Evolutionary conservation across 1,139 yeast genomes (phyloP), one percentile per base, ranked within the genome.

Genomic region (Protomyces pachydermus): DNA sequence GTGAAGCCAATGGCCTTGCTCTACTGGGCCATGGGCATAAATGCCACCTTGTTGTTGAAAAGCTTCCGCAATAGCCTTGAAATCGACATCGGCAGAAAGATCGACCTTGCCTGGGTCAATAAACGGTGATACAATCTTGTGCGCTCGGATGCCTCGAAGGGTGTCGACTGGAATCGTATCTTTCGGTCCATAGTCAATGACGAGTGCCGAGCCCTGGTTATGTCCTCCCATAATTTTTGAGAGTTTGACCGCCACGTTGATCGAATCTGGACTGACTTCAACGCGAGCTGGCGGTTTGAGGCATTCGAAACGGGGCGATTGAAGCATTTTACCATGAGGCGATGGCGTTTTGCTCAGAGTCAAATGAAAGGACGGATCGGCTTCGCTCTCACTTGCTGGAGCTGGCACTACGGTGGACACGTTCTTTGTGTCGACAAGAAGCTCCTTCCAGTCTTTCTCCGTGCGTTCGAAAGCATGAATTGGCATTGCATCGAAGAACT

Each of bases 401-500:
- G 57, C 46, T 3, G 65, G 54, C 35, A 60, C 37, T 10, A 55
- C 37, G 2, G 38, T 20, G 69, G 54, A 66, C 53, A 18, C 69
- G 58, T 16, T 69, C 3, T 67, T 51, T 56, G 79, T 80, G 68
- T 83, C 95, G 35, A 89, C 95, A 54, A 87, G 72, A 52, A 83
- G 79, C 72, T 89, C 96, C 69, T 93, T 78, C 96, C 96, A 89
- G 0, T 90, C 89, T 18, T 81, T 74, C 38, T 78, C 76, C 0
- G 88, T 83, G 68, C 81, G 61, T 61, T 82, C 80, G 72, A 87
- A 89, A 67, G 86, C 81, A 68, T 86, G 85, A 32, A 89, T 85
- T 0, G 96, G 96, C 66, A 89, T 78, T 0, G 96, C 96, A 75
- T 89, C 96, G 72, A 87, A 89, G 71, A 89, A 89, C 72, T 89